A percentile compares a stretch with the other conserved stretches of the same genome.
Conservation (phyloP, 345 rosid genomes). For the Microcos paniculata region DNA sequence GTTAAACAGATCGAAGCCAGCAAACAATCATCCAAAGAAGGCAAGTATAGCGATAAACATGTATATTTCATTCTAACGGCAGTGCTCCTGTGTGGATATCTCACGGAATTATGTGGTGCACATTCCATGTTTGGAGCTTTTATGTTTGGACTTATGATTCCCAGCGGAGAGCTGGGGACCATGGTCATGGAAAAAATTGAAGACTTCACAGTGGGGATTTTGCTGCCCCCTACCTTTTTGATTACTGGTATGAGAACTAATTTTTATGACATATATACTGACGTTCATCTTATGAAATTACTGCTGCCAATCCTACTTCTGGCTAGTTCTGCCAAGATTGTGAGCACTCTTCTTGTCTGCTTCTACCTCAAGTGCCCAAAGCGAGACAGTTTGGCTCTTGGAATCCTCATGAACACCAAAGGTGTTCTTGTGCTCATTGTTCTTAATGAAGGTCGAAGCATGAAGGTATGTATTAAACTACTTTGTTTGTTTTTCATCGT, state of each 20-base stretch:
- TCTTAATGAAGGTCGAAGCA: slow-evolving; percentile 39
- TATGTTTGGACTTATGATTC: slow-evolving; percentile 44
- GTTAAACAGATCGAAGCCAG: slow-evolving; percentile 4
- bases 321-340: slow-evolving; percentile 30
- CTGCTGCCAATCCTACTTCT: slow-evolving; percentile 4
- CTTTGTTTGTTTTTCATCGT: not conserved
- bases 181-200: slow-evolving; percentile 35
- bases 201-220: slow-evolving; percentile 32
- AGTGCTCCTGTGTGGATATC: slow-evolving; percentile 30
- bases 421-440: slow-evolving; percentile 39
- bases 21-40: slow-evolving; percentile 1
- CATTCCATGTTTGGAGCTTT: slow-evolving; percentile 46
- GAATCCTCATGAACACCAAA: slow-evolving; percentile 54
- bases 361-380: slow-evolving; percentile 13
- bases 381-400: slow-evolving; percentile 42
- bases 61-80: slow-evolving; percentile 25
- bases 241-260: slow-evolving; percentile 30
- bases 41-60: slow-evolving; percentile 23
- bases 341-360: slow-evolving; percentile 32
- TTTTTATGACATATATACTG: not conserved
- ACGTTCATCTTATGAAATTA: not conserved
- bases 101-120: slow-evolving; percentile 41
- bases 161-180: slow-evolving; percentile 31
- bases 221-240: slow-evolving; percentile 40
- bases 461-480: slow-evolving; percentile 15